Evolutionary conservation across 495 filamentous ascomycete genomes (phyloP), one percentile per base, ranked within the genome.

Genomic region (Xylaria venustula): DNA sequence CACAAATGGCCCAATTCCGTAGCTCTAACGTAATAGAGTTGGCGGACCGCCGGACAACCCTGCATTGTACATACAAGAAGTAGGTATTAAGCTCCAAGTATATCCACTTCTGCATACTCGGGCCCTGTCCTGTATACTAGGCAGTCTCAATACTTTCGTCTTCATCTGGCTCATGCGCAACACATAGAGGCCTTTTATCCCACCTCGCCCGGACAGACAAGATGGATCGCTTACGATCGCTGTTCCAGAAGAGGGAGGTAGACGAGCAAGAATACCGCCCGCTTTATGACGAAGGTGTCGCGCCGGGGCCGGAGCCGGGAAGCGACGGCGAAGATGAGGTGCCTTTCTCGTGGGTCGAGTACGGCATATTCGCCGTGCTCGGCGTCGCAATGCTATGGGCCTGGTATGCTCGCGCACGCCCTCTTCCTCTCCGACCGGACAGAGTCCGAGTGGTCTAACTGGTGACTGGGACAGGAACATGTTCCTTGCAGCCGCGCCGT

Each of bases 301-400:
- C 71, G 14, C 19, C 67, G 7, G 75, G 75, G 12, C 61, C 26
- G 8, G 65, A 62, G n/a, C n/a, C n/a, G 5, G 30, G 30, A 25
- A 60, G 54, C 20, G n/a, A 30, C 23, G 69, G 66, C 28, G 58
- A 49, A 15, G 22, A 67, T 42, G 74, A 73, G 22, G 64, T 65
- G 59, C 78, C 77, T n/a, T 90, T 91, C 74, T 90, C 88, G 50
- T 88, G 85, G 82, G 71, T 91, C 45, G 88, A 93, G 69, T 99
- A 99, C 77, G 75, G 71, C 51, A 83, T 97, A 54, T 99, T 97
- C 72, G 74, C 88, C 56, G 73, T 96, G n/a, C 81, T 97, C 20
- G 94, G 94, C 47, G 79, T 95, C 17, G 88, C 92, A 20, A 97
- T 97, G 95, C 81, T 97, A 59, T 97, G 93, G 93, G 90, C 93